Percentiles rank a stretch among this genome's conserved stretches.
These are phyloP conservation scores for Penicillium sp. DNA, from an alignment of 2,329 filamentous ascomycete genomes.

Conservation along the genomic window DNA sequence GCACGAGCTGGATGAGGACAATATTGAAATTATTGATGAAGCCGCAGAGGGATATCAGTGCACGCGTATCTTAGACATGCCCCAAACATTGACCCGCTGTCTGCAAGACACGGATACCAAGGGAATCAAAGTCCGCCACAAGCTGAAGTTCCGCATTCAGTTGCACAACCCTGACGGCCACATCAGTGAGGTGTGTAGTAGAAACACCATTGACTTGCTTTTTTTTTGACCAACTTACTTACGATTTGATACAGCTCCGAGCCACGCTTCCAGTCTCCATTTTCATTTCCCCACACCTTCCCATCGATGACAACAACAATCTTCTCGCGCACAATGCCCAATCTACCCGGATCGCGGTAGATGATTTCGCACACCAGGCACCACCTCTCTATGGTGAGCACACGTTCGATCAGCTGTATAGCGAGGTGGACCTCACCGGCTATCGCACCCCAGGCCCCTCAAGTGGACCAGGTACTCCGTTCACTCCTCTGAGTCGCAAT, in stretches of 20 bases:
- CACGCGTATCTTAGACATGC: slow-evolving; percentile 63
- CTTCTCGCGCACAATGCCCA: slow-evolving; percentile 63
- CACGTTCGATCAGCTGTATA: slow-evolving; percentile 84
- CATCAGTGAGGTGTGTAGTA: slow-evolving; percentile 70
- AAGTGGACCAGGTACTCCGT: slow-evolving; percentile 76
- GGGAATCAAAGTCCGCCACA: slow-evolving; percentile 89
- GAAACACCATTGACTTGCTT: too few relatives aligned
- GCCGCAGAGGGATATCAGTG: slow-evolving; percentile 61
- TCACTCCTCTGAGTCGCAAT: slow-evolving; percentile 65
- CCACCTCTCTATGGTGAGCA: slow-evolving; percentile 94
- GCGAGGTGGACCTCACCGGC: slow-evolving; percentile 77
- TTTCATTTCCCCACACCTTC: slow-evolving; percentile 92
- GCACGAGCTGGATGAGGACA: slow-evolving; percentile 67
- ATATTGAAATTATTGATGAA: slow-evolving; percentile 56
- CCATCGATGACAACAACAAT: slow-evolving; percentile 82
- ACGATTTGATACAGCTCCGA: slow-evolving; percentile 59
- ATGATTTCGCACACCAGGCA: slow-evolving; percentile 63
- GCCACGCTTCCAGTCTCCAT: slow-evolving; percentile 88
- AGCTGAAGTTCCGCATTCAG: slow-evolving; percentile 85
- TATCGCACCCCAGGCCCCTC: slow-evolving; percentile 70
- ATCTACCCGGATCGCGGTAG: slow-evolving; percentile 49
- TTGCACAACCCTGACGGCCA: slow-evolving; percentile 95
- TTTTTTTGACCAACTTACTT: slow-evolving; percentile 12
- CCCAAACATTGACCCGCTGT: slow-evolving; percentile 77
- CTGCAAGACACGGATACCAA: slow-evolving; percentile 86